A percentile compares a stretch with the other conserved stretches of the same genome.
Evolutionary conservation across 2,329 filamentous ascomycete species (phyloP).

Genomic region (Ophiostoma populinum): DNA sequence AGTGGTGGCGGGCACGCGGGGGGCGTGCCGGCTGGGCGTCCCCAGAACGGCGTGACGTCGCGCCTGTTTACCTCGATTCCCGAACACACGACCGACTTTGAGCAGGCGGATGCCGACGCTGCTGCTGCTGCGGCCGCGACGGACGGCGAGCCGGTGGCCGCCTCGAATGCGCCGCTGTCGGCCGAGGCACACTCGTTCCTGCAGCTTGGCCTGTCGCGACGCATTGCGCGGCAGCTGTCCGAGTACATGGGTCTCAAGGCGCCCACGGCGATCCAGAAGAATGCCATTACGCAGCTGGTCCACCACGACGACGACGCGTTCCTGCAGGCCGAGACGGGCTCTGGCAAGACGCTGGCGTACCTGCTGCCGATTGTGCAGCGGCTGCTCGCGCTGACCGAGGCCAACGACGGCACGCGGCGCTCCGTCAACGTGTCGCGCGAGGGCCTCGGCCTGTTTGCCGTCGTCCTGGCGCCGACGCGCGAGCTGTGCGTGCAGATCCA

Average conservation of each 20-base stretch:
- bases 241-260: constrained; percentile 77
- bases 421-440: constrained; percentile 50
- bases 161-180: constrained; percentile 80
- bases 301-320: constrained; percentile 79
- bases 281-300: constrained; percentile 65
- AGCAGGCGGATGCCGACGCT: not conserved
- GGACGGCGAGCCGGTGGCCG: constrained; percentile 37
- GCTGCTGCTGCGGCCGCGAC: constrained; percentile 26
- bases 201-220: constrained; percentile 63
- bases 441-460: constrained; percentile 79
- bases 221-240: constrained; percentile 65
- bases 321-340: constrained; percentile 91
- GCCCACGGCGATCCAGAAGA: constrained; percentile 88
- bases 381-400: constrained; percentile 57
- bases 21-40: constrained; percentile 22
- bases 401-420: constrained; percentile 27
- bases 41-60: constrained; percentile 45
- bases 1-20: too few relatives aligned
- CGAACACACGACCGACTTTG: constrained; percentile 43
- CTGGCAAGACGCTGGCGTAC: constrained; percentile 95
- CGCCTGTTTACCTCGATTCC: constrained; percentile 89
- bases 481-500: constrained; percentile 92
- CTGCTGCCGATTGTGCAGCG: constrained; percentile 81
- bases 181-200: constrained; percentile 77
- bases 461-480: constrained; percentile 83